phyloP scores from a whole-genome alignment of 2,329 filamentous ascomycete genomes.

The Apiospora sp. region DNA sequence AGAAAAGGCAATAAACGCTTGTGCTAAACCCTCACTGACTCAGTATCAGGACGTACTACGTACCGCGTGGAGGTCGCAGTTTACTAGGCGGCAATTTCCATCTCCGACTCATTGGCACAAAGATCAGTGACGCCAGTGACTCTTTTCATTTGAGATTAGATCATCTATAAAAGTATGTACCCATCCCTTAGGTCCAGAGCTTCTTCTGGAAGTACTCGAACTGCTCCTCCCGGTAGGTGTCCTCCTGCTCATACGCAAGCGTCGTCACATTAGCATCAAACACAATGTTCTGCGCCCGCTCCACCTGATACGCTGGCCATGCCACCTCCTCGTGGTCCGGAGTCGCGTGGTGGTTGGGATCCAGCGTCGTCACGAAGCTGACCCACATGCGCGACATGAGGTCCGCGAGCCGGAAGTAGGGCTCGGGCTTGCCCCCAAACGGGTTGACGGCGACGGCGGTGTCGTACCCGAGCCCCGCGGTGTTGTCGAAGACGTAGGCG shows the following conservation, averaged over 20 bases:
- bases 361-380: constrained; percentile 53
- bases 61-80: too few relatives aligned
- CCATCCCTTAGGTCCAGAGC: neutral
- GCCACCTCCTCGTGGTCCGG: neutral
- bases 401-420: constrained; percentile 50
- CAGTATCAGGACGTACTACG: too few relatives aligned
- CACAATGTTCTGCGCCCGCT: constrained; percentile 30
- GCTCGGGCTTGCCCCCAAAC: constrained; percentile 49
- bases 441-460: constrained; percentile 40
- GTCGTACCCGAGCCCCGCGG: constrained; percentile 54
- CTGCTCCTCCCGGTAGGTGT: constrained; percentile 27
- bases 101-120: too few relatives aligned
- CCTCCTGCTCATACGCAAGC: constrained; percentile 30
- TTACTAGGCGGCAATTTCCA: too few relatives aligned
- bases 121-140: neutral
- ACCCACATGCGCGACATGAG: constrained; percentile 61
- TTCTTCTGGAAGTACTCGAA: constrained; percentile 25
- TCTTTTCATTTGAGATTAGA: neutral
- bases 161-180: neutral
- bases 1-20: too few relatives aligned
- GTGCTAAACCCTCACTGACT: too few relatives aligned
- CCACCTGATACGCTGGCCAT: constrained; percentile 26
- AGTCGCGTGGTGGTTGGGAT: constrained; percentile 48
- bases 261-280: constrained; percentile 33
- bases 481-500: constrained; percentile 61